These are phyloP conservation scores for Filobasidium wieringae DNA, from an alignment of 768 basidiomycete genomes.

Conservation along the genomic window DNA sequence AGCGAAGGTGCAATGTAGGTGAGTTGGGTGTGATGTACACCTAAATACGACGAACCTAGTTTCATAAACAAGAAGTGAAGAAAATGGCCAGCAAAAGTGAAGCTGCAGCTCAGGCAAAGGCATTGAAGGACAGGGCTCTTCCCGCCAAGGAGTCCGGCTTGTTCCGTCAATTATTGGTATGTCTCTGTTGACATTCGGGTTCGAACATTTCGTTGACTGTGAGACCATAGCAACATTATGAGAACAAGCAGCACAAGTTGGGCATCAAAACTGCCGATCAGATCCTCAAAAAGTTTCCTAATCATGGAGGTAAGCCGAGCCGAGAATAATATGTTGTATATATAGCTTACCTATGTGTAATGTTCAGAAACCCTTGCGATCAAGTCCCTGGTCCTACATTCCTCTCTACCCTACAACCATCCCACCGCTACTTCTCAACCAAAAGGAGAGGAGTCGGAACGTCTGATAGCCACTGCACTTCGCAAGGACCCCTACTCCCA, in stretches of 20 bases:
- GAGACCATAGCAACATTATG: conserved; percentile 52
- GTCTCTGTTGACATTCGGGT: conserved; percentile 2
- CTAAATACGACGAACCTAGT: too few relatives aligned
- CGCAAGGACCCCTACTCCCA: conserved; percentile 51
- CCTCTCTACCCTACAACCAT: conserved; percentile 29
- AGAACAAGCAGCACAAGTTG: conserved; percentile 75
- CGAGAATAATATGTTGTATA: not conserved
- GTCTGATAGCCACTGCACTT: conserved; percentile 31
- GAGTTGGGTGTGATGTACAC: too few relatives aligned
- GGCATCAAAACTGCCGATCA: conserved; percentile 81
- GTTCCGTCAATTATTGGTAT: conserved; percentile 70
- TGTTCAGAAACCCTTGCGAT: conserved; percentile 79
- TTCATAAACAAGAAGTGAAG: too few relatives aligned
- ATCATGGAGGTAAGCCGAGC: conserved; percentile 69
- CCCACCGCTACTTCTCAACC: conserved; percentile 49
- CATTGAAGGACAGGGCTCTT: conserved; percentile 32
- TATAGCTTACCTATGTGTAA: not conserved
- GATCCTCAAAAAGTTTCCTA: conserved; percentile 88
- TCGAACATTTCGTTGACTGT: not conserved
- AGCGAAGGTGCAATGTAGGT: too few relatives aligned
- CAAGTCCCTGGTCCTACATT: conserved; percentile 66
- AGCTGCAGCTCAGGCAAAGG: not conserved
- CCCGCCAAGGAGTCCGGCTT: conserved; percentile 71
- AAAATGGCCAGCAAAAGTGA: not conserved
- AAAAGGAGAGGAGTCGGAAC: conserved; percentile 55